Evolutionary conservation across 495 filamentous ascomycete genomes (phyloP), one percentile per base, ranked within the genome.

Genomic region (Neurospora sp.): DNA sequence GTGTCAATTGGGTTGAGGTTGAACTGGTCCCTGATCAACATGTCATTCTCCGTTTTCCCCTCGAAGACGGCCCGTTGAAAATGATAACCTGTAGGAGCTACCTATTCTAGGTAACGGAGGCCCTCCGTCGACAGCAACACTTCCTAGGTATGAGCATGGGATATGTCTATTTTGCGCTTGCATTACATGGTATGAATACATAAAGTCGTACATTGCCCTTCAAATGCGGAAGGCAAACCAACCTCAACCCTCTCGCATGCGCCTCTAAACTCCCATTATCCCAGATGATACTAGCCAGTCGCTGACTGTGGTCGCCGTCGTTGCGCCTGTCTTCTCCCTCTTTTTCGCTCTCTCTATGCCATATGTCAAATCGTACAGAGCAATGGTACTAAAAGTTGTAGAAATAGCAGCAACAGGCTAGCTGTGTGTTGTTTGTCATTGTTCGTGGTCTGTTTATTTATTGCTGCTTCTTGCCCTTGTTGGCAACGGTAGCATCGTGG

Each of bases 401-500:
- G 54, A 62, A 31, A 62, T 35, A 31, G 54, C 54, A 62, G 54
- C 54, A 62, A 62, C 54, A 35, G 54, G 54, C 54, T 16, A 35
- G 54, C 54, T 62, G 27, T 62, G 54, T 35, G 27, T 8, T 16
- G 27, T 35, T 49, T 35, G 27, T 66, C 27, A 66, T 66, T 66
- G 54, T 66, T 66, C 14, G 54, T 66, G 2, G 7, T 66, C 54
- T 35, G 27, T 66, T 35, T 37, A 66, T 66, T 66, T 66, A 66
- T 60, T 72, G 39, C 39, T 78, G 74, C 75, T 79, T 46, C 73
- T 76, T 80, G 69, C 27, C 60, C 44, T 77, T 41, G 75, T 80
- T 82, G 3, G 78, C 79, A 38, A 69, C 69, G 2, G 79, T 80
- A 39, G 79, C 77, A 54, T 81, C 80, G 38, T 71, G 31, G 2